Percentiles rank a stretch among this genome's conserved stretches.
phyloP scores from a whole-genome alignment of 768 basidiomycete genomes.

The Pseudohyphozyma bogoriensis region DNA sequence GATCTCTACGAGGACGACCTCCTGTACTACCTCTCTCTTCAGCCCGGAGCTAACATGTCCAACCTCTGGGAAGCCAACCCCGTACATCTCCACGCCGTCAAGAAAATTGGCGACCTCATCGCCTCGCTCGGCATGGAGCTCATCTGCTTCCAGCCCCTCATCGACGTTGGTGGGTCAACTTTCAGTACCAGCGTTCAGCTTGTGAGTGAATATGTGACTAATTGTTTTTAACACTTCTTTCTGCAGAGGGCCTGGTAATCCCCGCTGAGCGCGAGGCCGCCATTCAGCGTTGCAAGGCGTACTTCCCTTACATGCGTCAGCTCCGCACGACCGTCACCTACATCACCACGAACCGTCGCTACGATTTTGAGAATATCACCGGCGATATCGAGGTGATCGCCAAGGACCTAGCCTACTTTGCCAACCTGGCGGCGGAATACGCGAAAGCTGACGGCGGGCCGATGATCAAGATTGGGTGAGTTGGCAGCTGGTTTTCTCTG shows the following conservation, averaged over 20 bases:
- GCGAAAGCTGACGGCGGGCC: constrained; percentile 5
- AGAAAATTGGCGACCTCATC: constrained; percentile 5
- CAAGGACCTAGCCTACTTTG: constrained; percentile 30
- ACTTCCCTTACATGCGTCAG: constrained; percentile 8
- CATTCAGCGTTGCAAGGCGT: constrained; percentile 4
- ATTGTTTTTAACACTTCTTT: too few species aligned
- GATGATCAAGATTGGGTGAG: constrained; percentile 35
- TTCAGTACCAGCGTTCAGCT: too few species aligned
- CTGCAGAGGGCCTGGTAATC: constrained; percentile 5
- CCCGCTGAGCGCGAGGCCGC: constrained; percentile 1
- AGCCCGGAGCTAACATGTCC: constrained; percentile 5
- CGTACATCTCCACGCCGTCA: not conserved
- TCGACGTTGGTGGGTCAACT: too few species aligned
- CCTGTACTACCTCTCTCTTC: constrained; percentile 9
- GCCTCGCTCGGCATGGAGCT: constrained; percentile 11
- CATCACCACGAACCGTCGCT: constrained; percentile 6
- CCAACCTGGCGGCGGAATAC: constrained; percentile 27
- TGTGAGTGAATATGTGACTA: too few species aligned
- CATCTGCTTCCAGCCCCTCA: constrained; percentile 9
- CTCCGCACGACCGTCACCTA: constrained; percentile 1
- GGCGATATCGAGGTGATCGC: constrained; percentile 1
- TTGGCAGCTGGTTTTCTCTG: too few species aligned
- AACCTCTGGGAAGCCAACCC: constrained; percentile 7
- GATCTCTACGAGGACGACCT: constrained; percentile 16
- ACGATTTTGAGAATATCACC: not conserved